Evolutionary conservation across 1,139 yeast species (phyloP).

Genomic region (Kodamaea ohmeri): DNA sequence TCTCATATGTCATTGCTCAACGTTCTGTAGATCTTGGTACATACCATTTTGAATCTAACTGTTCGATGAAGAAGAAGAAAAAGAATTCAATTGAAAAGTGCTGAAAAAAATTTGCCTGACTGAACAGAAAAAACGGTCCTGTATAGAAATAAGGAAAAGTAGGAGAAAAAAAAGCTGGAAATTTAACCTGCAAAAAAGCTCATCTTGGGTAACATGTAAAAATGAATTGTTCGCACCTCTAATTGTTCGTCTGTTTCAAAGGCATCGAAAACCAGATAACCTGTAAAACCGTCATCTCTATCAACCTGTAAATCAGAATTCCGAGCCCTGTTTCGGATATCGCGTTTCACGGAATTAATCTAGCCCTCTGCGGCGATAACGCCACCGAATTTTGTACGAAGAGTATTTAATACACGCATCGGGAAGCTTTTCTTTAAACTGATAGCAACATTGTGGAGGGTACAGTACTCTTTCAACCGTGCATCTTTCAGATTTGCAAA

Average conservation of each 20-base stretch:
- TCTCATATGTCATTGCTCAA: too few relatives aligned
- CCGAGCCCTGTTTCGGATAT: too few relatives aligned
- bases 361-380: slow-evolving; percentile 1
- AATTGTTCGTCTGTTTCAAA: too few relatives aligned
- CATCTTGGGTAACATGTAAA: too few relatives aligned
- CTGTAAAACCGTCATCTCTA: neutral
- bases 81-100: slow-evolving; percentile 8
- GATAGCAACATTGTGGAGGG: too few relatives aligned
- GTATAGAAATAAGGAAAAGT: slow-evolving; percentile 1
- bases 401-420: too few relatives aligned
- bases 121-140: slow-evolving; percentile 7
- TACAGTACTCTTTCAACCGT: too few relatives aligned
- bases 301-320: neutral
- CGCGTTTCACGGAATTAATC: neutral
- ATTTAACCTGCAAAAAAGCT: neutral
- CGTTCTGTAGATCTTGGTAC: slow-evolving; percentile 11
- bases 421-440: too few relatives aligned
- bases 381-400: neutral
- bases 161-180: neutral
- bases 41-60: slow-evolving; percentile 25
- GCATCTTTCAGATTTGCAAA: too few relatives aligned
- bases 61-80: slow-evolving; percentile 13
- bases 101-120: slow-evolving; percentile 11
- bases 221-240: too few relatives aligned
- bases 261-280: too few relatives aligned